These are phyloP conservation scores for Funneliformis mosseae DNA, from an alignment of 192 early-diverging fungal species.

Conservation along the genomic window DNA sequence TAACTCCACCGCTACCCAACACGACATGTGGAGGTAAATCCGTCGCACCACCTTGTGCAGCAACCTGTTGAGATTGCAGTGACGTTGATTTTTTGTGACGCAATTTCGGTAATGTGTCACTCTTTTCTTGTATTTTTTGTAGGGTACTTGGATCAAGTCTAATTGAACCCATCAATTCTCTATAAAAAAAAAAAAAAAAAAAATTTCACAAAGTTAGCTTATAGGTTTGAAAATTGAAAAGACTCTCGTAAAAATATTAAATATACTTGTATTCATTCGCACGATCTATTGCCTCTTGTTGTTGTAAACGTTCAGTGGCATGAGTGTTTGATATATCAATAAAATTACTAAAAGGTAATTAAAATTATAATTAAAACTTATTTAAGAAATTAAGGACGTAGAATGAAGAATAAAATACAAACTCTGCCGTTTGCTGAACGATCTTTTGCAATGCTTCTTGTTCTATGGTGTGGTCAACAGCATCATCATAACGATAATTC, in stretches of 20 bases:
- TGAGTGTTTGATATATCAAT: slow-evolving; percentile 31
- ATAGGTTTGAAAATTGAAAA: not conserved
- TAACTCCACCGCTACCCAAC: not conserved
- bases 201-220: not conserved
- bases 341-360: slow-evolving; percentile 17
- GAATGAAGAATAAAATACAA: not conserved
- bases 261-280: slow-evolving; percentile 34
- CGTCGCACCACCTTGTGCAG: not conserved
- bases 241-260: not conserved
- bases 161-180: slow-evolving; percentile 14
- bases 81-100: not conserved
- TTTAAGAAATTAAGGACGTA: not conserved
- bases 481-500: not conserved
- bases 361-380: not conserved
- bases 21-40: slow-evolving; percentile 5
- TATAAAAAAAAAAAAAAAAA: not conserved
- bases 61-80: not conserved
- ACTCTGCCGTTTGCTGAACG: slow-evolving; percentile 30
- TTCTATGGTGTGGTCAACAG: not conserved
- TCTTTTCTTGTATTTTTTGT: slow-evolving; percentile 26
- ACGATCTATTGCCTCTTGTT: slow-evolving; percentile 34
- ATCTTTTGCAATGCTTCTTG: slow-evolving; percentile 11
- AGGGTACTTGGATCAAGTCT: slow-evolving; percentile 16
- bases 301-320: slow-evolving; percentile 24
- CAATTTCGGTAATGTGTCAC: slow-evolving; percentile 17